phyloP scores from a whole-genome alignment of 352 stramenopile species.

The Phytophthora lateralis region DNA sequence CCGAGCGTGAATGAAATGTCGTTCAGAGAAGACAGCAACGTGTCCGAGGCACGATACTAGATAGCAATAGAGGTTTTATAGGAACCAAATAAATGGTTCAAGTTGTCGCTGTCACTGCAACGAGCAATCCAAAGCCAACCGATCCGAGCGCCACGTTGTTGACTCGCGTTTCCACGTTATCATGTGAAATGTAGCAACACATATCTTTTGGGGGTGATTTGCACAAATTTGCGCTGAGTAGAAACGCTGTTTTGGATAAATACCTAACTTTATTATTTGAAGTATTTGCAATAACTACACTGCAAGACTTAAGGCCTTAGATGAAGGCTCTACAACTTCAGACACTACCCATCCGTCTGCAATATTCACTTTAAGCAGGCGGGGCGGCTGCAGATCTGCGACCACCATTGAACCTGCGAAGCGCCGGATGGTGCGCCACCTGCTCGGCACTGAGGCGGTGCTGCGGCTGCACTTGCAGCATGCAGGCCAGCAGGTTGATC shows the following conservation, averaged over 20 bases:
- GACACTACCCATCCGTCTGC: conserved; percentile 4
- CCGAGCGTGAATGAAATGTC: conserved; percentile 18
- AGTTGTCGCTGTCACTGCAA: not conserved
- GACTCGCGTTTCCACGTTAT: conserved; percentile 5
- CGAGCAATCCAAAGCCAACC: not conserved
- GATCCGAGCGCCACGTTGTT: not conserved
- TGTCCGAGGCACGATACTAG: conserved; percentile 29
- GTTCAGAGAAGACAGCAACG: conserved; percentile 33
- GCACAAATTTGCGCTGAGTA: conserved; percentile 3
- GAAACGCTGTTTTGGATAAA: conserved; percentile 18
- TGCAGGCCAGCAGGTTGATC: conserved; percentile 42
- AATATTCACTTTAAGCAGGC: conserved; percentile 6
- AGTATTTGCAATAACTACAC: conserved; percentile 7
- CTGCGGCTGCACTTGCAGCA: conserved; percentile 57
- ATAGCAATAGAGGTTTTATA: conserved; percentile 3
- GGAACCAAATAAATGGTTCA: not conserved
- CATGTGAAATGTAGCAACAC: not conserved
- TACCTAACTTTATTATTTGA: conserved; percentile 29
- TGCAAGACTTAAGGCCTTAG: conserved; percentile 13
- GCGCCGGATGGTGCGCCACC: conserved; percentile 29
- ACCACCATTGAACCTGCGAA: conserved; percentile 7
- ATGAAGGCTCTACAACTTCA: conserved; percentile 13
- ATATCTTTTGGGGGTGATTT: not conserved
- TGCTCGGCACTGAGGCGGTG: conserved; percentile 42
- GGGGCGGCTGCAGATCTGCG: conserved; percentile 5